Percentiles rank a stretch among this genome's conserved stretches.
phyloP scores from a whole-genome alignment of 331 rosid genomes.

The Arachis monticola region DNA sequence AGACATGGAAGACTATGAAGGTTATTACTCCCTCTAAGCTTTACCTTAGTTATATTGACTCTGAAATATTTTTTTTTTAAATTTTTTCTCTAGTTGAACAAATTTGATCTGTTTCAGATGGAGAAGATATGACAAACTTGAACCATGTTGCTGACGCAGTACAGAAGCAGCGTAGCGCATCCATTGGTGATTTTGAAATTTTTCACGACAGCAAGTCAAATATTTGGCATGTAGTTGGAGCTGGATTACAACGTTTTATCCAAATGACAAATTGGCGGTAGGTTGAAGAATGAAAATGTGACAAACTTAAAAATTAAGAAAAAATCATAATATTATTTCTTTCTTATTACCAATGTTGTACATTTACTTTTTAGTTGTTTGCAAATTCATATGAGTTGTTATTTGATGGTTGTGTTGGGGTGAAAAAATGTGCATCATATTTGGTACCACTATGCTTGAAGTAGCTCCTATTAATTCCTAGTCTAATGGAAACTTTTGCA shows the following conservation, averaged over 20 bases:
- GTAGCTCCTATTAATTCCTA: slow-evolving; percentile 11
- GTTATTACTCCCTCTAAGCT: slow-evolving; percentile 42
- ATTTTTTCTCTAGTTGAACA: slow-evolving; percentile 23
- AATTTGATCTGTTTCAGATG: slow-evolving; percentile 53
- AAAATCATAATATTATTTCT: neutral
- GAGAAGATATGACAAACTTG: slow-evolving; percentile 53
- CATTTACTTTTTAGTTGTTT: slow-evolving; percentile 22
- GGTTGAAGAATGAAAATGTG: slow-evolving; percentile 39
- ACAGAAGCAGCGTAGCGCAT: slow-evolving; percentile 70
- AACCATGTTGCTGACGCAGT: slow-evolving; percentile 75
- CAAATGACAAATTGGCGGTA: slow-evolving; percentile 99
- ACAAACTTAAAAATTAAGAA: slow-evolving; percentile 3
- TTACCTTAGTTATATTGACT: neutral
- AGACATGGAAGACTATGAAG: slow-evolving; percentile 54
- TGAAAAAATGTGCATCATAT: neutral
- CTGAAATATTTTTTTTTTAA: neutral
- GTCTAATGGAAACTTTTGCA: slow-evolving; percentile 34
- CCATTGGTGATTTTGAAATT: slow-evolving; percentile 85
- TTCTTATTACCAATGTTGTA: neutral
- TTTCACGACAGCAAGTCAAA: slow-evolving; percentile 60
- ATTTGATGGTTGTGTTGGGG: slow-evolving; percentile 25
- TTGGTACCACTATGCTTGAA: slow-evolving; percentile 26
- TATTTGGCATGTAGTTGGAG: slow-evolving; percentile 77
- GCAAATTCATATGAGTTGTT: slow-evolving; percentile 30
- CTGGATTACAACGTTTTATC: slow-evolving; percentile 90